These are phyloP conservation scores for Microstegium vimineum DNA, from an alignment of 176 grass and related monocot species.

Conservation along the genomic window DNA sequence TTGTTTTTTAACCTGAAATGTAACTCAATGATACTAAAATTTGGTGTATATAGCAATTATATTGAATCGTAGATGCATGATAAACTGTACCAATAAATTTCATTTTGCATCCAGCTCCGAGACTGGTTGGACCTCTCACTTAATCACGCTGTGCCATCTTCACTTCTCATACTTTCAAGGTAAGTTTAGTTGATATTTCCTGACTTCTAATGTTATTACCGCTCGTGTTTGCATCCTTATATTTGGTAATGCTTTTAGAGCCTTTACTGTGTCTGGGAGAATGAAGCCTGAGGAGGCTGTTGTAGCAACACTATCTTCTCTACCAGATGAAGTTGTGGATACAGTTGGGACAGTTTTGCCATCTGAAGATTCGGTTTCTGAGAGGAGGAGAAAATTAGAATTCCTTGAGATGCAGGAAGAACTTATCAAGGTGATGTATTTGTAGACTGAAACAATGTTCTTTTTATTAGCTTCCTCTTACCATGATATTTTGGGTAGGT, in stretches of 20 bases:
- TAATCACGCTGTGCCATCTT: conserved; percentile 90
- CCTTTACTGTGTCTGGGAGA: conserved; percentile 93
- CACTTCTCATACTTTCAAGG: conserved; percentile 98
- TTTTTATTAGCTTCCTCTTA: background rate
- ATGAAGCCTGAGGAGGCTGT: conserved; percentile 99
- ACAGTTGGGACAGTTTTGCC: conserved; percentile 89
- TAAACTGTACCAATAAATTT: conserved; percentile 16
- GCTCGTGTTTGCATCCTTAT: background rate
- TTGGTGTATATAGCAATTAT: background rate
- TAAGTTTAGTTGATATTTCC: conserved; percentile 38
- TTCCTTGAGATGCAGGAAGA: conserved; percentile 99
- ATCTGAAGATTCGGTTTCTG: conserved; percentile 96
- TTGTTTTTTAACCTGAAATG: too few relatives aligned
- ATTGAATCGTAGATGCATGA: conserved; percentile 2
- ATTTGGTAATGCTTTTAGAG: conserved; percentile 48
- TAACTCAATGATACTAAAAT: background rate
- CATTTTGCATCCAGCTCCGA: conserved; percentile 52
- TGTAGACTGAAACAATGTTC: background rate
- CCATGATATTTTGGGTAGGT: conserved; percentile 13
- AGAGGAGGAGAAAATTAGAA: conserved; percentile 86
- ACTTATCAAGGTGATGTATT: conserved; percentile 84
- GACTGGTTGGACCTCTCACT: conserved; percentile 98
- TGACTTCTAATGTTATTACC: background rate
- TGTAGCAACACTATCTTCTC: conserved; percentile 97
- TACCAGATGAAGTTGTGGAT: conserved; percentile 99